These are phyloP conservation scores for Fusarium sp. DNA, from an alignment of 2,329 filamentous ascomycete genomes.

Conservation along the genomic window DNA sequence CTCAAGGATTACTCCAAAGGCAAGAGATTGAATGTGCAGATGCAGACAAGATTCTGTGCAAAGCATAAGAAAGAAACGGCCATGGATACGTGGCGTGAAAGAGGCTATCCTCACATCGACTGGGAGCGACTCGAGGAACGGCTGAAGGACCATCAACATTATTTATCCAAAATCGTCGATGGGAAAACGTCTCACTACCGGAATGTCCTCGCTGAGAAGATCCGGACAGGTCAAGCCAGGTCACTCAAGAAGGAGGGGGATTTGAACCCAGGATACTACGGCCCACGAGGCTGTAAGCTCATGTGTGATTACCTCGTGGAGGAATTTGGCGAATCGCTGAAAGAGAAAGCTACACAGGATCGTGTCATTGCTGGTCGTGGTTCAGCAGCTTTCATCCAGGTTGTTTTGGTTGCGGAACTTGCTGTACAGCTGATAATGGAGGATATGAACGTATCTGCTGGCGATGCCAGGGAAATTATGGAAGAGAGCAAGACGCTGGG, in stretches of 20 bases:
- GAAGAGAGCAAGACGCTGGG: slow-evolving; percentile 75
- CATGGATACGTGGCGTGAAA: slow-evolving; percentile 57
- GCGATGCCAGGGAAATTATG: slow-evolving; percentile 66
- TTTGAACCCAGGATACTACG: slow-evolving; percentile 84
- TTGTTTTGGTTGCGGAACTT: slow-evolving; percentile 80
- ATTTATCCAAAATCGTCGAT: slow-evolving; percentile 69
- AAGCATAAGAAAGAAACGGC: slow-evolving; percentile 69
- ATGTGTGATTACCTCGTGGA: slow-evolving; percentile 78
- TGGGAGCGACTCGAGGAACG: slow-evolving; percentile 72
- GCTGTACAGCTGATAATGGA: slow-evolving; percentile 66
- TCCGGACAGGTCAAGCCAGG: slow-evolving; percentile 66
- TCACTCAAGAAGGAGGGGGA: slow-evolving; percentile 69
- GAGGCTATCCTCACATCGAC: slow-evolving; percentile 76
- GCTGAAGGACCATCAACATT: slow-evolving; percentile 64
- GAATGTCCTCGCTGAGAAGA: slow-evolving; percentile 62
- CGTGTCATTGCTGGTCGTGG: slow-evolving; percentile 73
- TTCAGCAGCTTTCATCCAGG: slow-evolving; percentile 75
- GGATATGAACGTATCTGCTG: slow-evolving; percentile 60
- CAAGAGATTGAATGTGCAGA: slow-evolving; percentile 63
- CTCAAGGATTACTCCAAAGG: slow-evolving; percentile 64
- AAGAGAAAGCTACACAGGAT: slow-evolving; percentile 71
- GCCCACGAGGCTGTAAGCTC: slow-evolving; percentile 74
- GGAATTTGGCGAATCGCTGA: slow-evolving; percentile 68
- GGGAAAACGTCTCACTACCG: slow-evolving; percentile 71
- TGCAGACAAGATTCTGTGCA: slow-evolving; percentile 72